These are phyloP conservation scores for Actinomortierella wolfii DNA, from an alignment of 371 early-diverging fungal genomes.

Conservation along the genomic window DNA sequence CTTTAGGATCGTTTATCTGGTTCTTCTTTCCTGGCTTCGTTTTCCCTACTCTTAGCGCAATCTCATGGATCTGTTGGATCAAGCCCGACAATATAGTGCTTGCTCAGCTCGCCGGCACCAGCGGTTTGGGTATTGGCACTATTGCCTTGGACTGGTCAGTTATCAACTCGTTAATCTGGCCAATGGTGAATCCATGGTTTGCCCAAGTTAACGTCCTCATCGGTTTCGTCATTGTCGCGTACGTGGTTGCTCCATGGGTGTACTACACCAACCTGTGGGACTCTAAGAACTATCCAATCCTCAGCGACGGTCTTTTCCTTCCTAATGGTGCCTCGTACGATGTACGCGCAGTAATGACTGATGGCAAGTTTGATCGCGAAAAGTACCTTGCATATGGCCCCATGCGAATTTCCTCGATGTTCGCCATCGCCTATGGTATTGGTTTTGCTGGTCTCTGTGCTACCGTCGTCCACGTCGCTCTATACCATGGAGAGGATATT, in stretches of 20 bases:
- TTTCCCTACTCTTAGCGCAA: conserved; percentile 63
- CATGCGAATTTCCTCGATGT: conserved; percentile 75
- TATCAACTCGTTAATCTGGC: conserved; percentile 57
- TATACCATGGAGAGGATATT: conserved; percentile 55
- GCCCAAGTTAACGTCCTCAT: conserved; percentile 66
- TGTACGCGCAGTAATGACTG: conserved; percentile 54
- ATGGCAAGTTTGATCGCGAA: conserved; percentile 50
- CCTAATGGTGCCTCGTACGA: conserved; percentile 52
- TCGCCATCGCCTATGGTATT: conserved; percentile 71
- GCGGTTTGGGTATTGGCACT: conserved; percentile 66
- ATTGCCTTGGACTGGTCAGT: conserved; percentile 77
- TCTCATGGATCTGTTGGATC: conserved; percentile 56
- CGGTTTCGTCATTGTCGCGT: conserved; percentile 67
- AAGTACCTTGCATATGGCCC: conserved; percentile 65
- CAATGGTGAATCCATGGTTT: conserved; percentile 63
- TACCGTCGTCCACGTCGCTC: conserved; percentile 58
- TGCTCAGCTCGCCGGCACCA: conserved; percentile 47
- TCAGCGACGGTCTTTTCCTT: conserved; percentile 57
- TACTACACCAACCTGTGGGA: conserved; percentile 71
- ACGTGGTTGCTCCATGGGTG: conserved; percentile 68
- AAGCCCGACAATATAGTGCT: conserved; percentile 45
- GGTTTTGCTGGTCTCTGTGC: conserved; percentile 69
- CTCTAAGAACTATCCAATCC: conserved; percentile 61
- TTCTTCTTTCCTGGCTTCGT: conserved; percentile 52
- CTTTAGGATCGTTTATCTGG: conserved; percentile 51